Conservation (phyloP, 495 filamentous ascomycete species). For the Thermothielavioides terrestris region DNA sequence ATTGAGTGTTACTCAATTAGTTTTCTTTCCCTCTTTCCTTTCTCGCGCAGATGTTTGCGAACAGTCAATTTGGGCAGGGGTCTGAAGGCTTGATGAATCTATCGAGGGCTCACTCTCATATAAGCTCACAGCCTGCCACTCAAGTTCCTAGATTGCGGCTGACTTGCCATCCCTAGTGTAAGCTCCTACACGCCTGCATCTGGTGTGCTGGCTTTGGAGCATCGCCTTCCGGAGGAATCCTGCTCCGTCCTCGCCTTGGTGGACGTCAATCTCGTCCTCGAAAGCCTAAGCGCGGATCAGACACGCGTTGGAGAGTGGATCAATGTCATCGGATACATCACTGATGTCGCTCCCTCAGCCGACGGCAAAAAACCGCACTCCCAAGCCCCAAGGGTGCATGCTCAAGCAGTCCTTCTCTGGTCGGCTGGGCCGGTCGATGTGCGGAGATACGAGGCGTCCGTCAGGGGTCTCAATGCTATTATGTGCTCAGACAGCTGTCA, state of each 20-base stretch:
- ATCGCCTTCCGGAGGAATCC: slow-evolving; percentile 48
- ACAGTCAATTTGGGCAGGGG: no score
- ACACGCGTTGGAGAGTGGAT: slow-evolving; percentile 77
- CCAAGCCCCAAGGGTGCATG: slow-evolving; percentile 18
- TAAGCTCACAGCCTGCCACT: no score
- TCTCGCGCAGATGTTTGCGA: no score
- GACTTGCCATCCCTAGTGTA: slow-evolving; percentile 47
- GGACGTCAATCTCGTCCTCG: slow-evolving; percentile 62
- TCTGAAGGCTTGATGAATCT: no score
- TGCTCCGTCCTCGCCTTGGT: slow-evolving; percentile 44
- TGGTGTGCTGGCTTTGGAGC: slow-evolving; percentile 56
- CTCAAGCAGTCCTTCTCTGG: slow-evolving; percentile 64
- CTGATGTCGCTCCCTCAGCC: slow-evolving; percentile 19
- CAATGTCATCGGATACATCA: slow-evolving; percentile 79
- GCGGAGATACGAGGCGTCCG: slow-evolving; percentile 50
- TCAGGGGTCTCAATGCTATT: slow-evolving; percentile 13
- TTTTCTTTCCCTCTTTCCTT: no score
- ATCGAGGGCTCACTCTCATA: no score
- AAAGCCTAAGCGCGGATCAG: slow-evolving; percentile 53
- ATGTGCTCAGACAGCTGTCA: neutral
- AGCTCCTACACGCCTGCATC: slow-evolving; percentile 52
- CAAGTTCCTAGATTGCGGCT: slow-evolving; percentile 1
- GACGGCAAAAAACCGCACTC: neutral
- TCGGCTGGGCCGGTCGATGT: slow-evolving; percentile 54
- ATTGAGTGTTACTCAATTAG: no score